Evolutionary conservation across 345 rosid species (phyloP).

Genomic region (Triadica sebifera): DNA sequence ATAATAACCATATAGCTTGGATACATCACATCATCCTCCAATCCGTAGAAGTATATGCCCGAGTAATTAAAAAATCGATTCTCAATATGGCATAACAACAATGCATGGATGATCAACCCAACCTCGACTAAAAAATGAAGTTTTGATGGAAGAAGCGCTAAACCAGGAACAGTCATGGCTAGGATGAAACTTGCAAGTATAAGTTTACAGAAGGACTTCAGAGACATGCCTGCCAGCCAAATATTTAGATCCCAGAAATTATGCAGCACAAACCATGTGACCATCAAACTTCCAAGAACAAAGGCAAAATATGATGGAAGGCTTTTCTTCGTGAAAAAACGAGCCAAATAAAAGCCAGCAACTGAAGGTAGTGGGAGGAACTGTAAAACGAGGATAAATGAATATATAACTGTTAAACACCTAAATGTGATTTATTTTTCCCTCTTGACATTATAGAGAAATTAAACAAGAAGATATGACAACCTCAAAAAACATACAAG

Average conservation of each 20-base stretch:
- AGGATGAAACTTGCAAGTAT: conserved; percentile 75
- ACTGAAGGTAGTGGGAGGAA: conserved; percentile 82
- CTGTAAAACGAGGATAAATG: conserved; percentile 46
- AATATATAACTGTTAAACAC: background rate
- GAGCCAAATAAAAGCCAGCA: conserved; percentile 92
- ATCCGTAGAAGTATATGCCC: conserved; percentile 76
- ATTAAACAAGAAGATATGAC: background rate
- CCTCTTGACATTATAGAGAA: background rate
- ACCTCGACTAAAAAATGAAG: conserved; percentile 73
- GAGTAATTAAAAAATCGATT: conserved; percentile 86
- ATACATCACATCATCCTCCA: conserved; percentile 97
- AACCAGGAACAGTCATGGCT: conserved; percentile 89
- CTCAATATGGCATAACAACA: conserved; percentile 83
- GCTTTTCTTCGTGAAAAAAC: conserved; percentile 86
- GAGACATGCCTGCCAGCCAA: conserved; percentile 98
- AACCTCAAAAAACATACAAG: background rate
- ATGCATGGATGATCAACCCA: conserved; percentile 72
- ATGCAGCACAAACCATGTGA: conserved; percentile 84
- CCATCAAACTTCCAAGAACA: conserved; percentile 94
- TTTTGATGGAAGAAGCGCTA: conserved; percentile 82
- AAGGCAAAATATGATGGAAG: conserved; percentile 86
- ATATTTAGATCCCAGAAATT: conserved; percentile 98
- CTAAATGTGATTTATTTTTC: background rate
- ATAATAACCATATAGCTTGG: conserved; percentile 96
- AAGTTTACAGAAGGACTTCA: conserved; percentile 88